These are phyloP conservation scores for Fusarium gaditjirri DNA, from an alignment of 2,329 filamentous ascomycete species.

Conservation along the genomic window DNA sequence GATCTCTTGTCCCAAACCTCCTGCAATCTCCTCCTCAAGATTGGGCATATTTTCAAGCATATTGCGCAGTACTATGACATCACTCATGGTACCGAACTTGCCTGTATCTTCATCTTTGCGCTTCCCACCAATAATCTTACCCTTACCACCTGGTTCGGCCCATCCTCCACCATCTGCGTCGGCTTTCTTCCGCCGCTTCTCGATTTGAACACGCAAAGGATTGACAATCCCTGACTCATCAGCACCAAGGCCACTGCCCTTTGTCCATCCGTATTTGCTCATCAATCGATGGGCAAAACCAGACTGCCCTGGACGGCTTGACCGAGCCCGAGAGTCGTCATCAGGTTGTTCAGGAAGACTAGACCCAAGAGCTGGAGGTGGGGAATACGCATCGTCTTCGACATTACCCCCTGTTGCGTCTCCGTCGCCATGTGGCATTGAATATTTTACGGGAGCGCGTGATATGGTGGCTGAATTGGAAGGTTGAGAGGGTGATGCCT, in stretches of 20 bases:
- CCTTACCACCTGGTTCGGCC: constrained; percentile 73
- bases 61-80: constrained; percentile 82
- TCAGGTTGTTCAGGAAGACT: constrained; percentile 49
- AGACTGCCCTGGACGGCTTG: constrained; percentile 79
- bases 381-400: constrained; percentile 55
- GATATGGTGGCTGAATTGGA: constrained; percentile 73
- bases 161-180: constrained; percentile 84
- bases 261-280: constrained; percentile 92
- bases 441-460: constrained; percentile 81
- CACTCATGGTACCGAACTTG: constrained; percentile 78
- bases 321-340: constrained; percentile 58
- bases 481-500: constrained; percentile 52
- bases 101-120: constrained; percentile 56
- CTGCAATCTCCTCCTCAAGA: constrained; percentile 79
- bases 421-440: constrained; percentile 37
- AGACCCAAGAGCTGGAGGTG: constrained; percentile 61
- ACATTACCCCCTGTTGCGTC: constrained; percentile 54
- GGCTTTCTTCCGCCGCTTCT: constrained; percentile 82
- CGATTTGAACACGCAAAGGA: constrained; percentile 83
- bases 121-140: constrained; percentile 83
- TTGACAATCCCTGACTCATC: constrained; percentile 84
- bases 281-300: constrained; percentile 90
- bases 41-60: constrained; percentile 88
- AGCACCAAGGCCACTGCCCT: constrained; percentile 88
- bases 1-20: constrained; percentile 88